A percentile compares a stretch with the other conserved stretches of the same genome.
These are phyloP conservation scores for Amborella trichopoda DNA, from an alignment of 164 flowering plant genomes.

Conservation along the genomic window DNA sequence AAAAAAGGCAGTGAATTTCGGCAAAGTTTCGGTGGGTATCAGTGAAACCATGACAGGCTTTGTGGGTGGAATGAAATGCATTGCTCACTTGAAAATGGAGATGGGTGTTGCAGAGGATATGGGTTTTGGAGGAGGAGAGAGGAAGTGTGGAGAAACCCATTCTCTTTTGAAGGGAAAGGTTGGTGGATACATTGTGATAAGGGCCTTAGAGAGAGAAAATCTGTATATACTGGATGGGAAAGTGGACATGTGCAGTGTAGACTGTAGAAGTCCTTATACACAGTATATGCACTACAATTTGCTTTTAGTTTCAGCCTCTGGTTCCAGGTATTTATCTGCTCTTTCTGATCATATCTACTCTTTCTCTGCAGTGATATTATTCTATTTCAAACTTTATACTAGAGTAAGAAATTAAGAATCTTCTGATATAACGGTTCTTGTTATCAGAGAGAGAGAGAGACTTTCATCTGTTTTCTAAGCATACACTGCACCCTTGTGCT, in stretches of 20 bases:
- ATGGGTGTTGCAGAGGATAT: constrained; percentile 12
- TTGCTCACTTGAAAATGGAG: constrained; percentile 36
- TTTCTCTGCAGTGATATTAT: too few species aligned
- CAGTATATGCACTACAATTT: constrained; percentile 45
- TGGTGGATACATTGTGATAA: constrained; percentile 34
- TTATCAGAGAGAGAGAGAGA: too few species aligned
- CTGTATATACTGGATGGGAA: constrained; percentile 41
- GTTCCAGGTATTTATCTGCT: constrained; percentile 53
- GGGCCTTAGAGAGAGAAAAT: constrained; percentile 25
- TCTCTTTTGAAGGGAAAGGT: constrained; percentile 26
- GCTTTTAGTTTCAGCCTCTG: constrained; percentile 43
- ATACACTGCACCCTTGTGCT: too few species aligned
- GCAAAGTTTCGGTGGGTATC: constrained; percentile 9
- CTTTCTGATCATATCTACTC: too few species aligned
- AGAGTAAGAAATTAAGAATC: too few species aligned
- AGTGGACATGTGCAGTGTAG: constrained; percentile 34
- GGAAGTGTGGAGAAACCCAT: constrained; percentile 8
- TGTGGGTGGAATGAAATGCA: constrained; percentile 49
- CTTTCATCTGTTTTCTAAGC: too few species aligned
- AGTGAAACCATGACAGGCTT: constrained; percentile 41
- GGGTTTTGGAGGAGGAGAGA: constrained; percentile 4
- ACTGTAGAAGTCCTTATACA: constrained; percentile 36
- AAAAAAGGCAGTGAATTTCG: background rate
- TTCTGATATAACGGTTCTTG: too few species aligned
- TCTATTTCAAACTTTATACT: too few species aligned